Conservation (phyloP, 2,329 filamentous ascomycete genomes). For the Alternaria postmessia region DNA sequence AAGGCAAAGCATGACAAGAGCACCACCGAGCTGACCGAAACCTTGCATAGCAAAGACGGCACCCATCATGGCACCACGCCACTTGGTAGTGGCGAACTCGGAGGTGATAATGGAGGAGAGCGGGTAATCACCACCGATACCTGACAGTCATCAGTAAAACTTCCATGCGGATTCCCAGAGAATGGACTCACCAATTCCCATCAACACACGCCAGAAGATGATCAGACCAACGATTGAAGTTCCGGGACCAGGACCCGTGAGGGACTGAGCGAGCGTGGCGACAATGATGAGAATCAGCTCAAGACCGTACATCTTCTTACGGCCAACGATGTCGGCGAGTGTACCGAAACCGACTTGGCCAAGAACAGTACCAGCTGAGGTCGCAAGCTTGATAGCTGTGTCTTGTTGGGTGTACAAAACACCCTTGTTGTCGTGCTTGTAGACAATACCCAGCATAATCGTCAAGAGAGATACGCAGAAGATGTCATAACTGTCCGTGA, state of each 20-base stretch:
- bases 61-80: constrained; percentile 53
- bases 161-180: constrained; percentile 47
- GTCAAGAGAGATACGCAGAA: constrained; percentile 61
- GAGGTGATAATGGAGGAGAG: constrained; percentile 83
- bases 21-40: constrained; percentile 52
- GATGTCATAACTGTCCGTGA: constrained; percentile 77
- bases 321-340: constrained; percentile 75
- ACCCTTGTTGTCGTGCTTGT: constrained; percentile 64
- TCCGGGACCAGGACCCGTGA: constrained; percentile 46
- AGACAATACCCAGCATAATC: constrained; percentile 81
- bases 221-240: constrained; percentile 49
- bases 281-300: constrained; percentile 52
- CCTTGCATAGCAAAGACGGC: constrained; percentile 57
- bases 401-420: constrained; percentile 71
- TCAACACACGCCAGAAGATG: constrained; percentile 54
- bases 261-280: constrained; percentile 49
- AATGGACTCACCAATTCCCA: constrained; percentile 47
- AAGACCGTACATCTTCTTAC: constrained; percentile 82
- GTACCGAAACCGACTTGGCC: constrained; percentile 76
- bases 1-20: constrained; percentile 46
- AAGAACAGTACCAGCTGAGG: constrained; percentile 82
- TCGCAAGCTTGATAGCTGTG: constrained; percentile 85
- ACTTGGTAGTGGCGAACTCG: constrained; percentile 54
- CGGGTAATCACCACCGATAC: constrained; percentile 76
- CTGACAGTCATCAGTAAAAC: constrained; percentile 25